Percentiles rank a stretch among this genome's conserved stretches.
Evolutionary conservation across 2,329 filamentous ascomycete species (phyloP).

Genomic region (Sphaceloma murrayae): DNA sequence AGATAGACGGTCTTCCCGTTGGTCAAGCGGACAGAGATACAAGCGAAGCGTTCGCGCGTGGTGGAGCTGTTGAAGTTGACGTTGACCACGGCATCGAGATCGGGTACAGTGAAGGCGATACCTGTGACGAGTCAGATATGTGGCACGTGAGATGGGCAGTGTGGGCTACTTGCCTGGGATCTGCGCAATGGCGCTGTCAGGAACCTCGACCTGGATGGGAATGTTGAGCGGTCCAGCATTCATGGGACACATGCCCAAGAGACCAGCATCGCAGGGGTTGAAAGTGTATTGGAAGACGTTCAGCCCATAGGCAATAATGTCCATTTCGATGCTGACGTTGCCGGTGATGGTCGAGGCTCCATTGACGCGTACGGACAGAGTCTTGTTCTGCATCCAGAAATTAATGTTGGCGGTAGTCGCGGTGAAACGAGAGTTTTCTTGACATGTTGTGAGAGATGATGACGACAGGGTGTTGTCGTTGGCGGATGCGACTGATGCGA

Average conservation of each 20-base stretch:
- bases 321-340: constrained; percentile 67
- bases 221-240: constrained; percentile 71
- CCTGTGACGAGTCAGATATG: constrained; percentile 26
- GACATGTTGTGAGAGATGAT: constrained; percentile 75
- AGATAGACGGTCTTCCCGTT: constrained; percentile 91
- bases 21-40: constrained; percentile 76
- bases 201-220: constrained; percentile 57
- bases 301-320: constrained; percentile 76
- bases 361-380: constrained; percentile 63
- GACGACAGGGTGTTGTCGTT: constrained; percentile 62
- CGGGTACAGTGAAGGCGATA: constrained; percentile 81
- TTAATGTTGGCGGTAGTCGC: constrained; percentile 81
- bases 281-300: constrained; percentile 56
- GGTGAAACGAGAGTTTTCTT: constrained; percentile 73
- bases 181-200: constrained; percentile 46
- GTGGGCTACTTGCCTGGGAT: constrained; percentile 52
- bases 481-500: constrained; percentile 39
- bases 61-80: constrained; percentile 68
- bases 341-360: constrained; percentile 77
- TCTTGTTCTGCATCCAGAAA: constrained; percentile 66
- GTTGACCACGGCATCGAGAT: constrained; percentile 76
- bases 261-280: constrained; percentile 58
- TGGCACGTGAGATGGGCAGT: not conserved
- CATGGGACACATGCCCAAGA: constrained; percentile 83
- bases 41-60: constrained; percentile 60